phyloP scores from a whole-genome alignment of 306 rosid genomes.

The Rosa multiflora region DNA sequence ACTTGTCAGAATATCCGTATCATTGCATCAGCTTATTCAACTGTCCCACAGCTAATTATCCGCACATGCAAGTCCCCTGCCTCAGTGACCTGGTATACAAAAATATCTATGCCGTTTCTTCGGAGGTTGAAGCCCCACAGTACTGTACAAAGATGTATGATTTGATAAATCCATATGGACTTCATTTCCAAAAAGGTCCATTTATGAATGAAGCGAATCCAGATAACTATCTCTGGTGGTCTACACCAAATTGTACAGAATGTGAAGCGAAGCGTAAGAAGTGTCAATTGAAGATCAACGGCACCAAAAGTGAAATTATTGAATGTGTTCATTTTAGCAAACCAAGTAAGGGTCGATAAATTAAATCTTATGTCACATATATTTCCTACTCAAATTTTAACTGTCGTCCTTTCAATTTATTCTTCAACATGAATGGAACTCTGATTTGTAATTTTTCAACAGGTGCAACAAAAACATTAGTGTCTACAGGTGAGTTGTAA shows the following conservation, averaged over 20 bases:
- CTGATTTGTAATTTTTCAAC: background rate
- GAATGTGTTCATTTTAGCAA: background rate
- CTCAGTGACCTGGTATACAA: no score
- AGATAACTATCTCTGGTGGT: background rate
- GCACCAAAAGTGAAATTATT: background rate
- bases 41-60: no score
- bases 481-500: background rate
- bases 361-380: background rate
- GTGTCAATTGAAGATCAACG: background rate
- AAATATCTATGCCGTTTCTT: no score
- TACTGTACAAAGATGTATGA: no score
- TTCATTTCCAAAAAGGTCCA: no score
- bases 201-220: no score
- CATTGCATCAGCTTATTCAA: no score
- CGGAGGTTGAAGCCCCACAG: no score
- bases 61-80: no score
- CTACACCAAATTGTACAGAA: background rate
- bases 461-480: background rate
- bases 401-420: background rate
- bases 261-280: background rate
- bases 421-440: background rate
- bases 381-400: no score
- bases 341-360: background rate
- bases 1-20: no score
- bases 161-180: no score